Base-by-base conservation (phyloP, 2,329 filamentous ascomycete species). In the Leptographium galeiforme region DNA sequence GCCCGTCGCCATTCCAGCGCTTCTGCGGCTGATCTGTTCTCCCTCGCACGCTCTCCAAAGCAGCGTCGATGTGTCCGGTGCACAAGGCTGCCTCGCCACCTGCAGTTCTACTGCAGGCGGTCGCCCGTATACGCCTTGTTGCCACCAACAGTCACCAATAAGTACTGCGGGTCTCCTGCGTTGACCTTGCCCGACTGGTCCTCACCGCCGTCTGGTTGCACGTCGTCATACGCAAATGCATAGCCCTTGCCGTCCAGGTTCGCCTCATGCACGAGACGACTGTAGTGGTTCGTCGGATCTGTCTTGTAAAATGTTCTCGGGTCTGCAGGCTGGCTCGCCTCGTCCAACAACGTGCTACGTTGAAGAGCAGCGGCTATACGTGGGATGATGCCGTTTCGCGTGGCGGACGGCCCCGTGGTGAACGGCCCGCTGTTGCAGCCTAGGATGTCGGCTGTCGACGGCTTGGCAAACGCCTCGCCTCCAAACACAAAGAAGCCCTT, bases 401-500 rank as follows among this genome's bases (percentile, higher is more conserved):
- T 62, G 25, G 63, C 56, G 51, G 56, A 75, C 61, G 47, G 70
- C 61, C 58, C 68, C 8, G 65, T 70, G 8, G 71, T 68, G 58
- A 85, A 84, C 0, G 81, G 79, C 0, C 81, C 81, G 2, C 75
- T 79, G 59, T 76, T 81, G 67, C 82, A 85, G 39, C 75, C 76
- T 62, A 87, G 79, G 57, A 88, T 83, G 64, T 87, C 84, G 13
- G 68, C 68, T 2, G 78, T 77, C 1, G 68, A 73, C 0, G 84
- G 84, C 55, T 75, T 71, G 1, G 62, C 55, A 63, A 87, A 87
- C 2, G 44, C 38, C 58, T 72, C 70, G 11, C 58, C 57, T 39
- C 63, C 68, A 30, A 71, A 59, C 2, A 68, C 67, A 4, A 73
- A 59, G 53, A 63, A 63, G n/a, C 68, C 67, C 10, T 66, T 67